Evolutionary conservation across 1,284 basidiomycete genomes (phyloP), one percentile per base, ranked within the genome.

Genomic region (Mycosarcoma maydis): DNA sequence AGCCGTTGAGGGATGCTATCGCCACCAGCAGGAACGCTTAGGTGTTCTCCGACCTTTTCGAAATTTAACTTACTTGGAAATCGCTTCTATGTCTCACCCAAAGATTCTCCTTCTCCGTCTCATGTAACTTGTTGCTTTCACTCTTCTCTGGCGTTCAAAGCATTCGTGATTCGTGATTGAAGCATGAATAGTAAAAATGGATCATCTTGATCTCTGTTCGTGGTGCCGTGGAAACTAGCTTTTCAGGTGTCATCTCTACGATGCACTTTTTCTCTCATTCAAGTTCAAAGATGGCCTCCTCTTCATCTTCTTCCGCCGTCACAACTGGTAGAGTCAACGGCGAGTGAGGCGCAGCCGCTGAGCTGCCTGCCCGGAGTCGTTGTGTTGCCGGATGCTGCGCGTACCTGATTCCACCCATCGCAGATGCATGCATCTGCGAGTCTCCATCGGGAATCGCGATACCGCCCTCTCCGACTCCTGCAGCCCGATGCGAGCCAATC

Each of bases 211-310:
- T 34, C 33, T 34, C 33, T 37, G 32, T 16, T 6, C n/a, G n/a
- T n/a, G n/a, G n/a, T n/a, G n/a, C n/a, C n/a, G n/a, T n/a, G n/a
- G n/a, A 34, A 16, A 13, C 6, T 19, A 13, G 19, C 19, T 37
- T 37, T 37, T 37, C 20, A 8, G 6, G 6, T 37, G n/a, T n/a
- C 36, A 37, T 33, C 43, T 45, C 32, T 45, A 45, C 44, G 44
- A 36, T 17, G 7, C 20, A 7, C 14, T 44, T 43, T 43, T 43
- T 24, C n/a, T 19, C 9, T 52, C 51, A 81, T 41, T 81, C 79
- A 22, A 81, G 66, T 53, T 81, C 78, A 34, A 81, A 81, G 32
- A 81, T 78, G 4, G 77, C 65, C 37, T 80, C 79, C 13, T 81
- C 76, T 33, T 69, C 68, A 40, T 75, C 78, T 27, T 74, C 77